These are phyloP conservation scores for Solanum hybrid DNA, from an alignment of 305 asterid species.

Conservation along the genomic window DNA sequence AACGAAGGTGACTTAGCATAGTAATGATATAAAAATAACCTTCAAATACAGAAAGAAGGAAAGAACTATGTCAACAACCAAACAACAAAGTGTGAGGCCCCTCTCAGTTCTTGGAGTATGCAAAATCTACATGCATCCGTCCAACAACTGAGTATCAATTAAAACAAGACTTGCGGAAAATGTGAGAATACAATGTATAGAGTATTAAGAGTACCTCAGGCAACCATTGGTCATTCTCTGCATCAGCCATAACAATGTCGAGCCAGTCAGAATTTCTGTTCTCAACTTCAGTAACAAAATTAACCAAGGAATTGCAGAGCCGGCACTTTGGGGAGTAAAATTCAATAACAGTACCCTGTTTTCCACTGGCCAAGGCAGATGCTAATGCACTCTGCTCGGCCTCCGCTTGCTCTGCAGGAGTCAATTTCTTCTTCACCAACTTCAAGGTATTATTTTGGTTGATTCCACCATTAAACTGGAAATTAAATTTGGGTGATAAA, in stretches of 20 bases:
- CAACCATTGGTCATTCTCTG: slow-evolving; percentile 68
- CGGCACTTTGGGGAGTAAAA: slow-evolving; percentile 86
- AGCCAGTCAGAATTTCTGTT: slow-evolving; percentile 69
- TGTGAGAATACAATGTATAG: neutral
- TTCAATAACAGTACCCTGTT: slow-evolving; percentile 66
- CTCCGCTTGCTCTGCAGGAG: slow-evolving; percentile 55
- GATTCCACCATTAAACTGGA: neutral
- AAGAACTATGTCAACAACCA: neutral
- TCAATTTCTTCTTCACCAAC: slow-evolving; percentile 16
- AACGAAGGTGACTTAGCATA: too few relatives aligned
- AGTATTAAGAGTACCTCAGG: slow-evolving; percentile 55
- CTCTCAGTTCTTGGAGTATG: too few relatives aligned
- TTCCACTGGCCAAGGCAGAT: slow-evolving; percentile 51
- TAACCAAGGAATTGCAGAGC: slow-evolving; percentile 72
- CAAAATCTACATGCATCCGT: too few relatives aligned
- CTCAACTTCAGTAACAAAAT: slow-evolving; percentile 59
- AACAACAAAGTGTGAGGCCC: neutral
- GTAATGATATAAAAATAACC: neutral
- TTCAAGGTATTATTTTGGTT: neutral
- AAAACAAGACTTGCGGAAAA: too few relatives aligned
- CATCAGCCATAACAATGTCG: slow-evolving; percentile 78
- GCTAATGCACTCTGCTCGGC: slow-evolving; percentile 73
- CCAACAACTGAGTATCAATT: too few relatives aligned
- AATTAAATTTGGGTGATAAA: slow-evolving; percentile 6
- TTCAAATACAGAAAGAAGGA: neutral